These are phyloP conservation scores for Fusarium temperatum DNA, from an alignment of 2,329 filamentous ascomycete species.

Conservation along the genomic window DNA sequence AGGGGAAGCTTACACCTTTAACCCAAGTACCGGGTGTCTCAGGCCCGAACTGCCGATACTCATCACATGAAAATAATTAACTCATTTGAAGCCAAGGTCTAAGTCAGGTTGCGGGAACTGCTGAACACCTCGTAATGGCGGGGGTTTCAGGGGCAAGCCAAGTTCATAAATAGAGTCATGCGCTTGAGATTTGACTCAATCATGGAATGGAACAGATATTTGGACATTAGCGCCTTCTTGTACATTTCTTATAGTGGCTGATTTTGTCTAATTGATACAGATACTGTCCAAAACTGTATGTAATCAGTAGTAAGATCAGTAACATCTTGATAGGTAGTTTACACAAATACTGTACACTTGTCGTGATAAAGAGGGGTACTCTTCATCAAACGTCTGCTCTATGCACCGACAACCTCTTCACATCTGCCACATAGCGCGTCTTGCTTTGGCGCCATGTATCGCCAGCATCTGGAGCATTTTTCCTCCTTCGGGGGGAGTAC, in stretches of 20 bases:
- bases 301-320: neutral
- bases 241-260: neutral
- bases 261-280: slow-evolving; percentile 19
- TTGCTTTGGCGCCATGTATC: slow-evolving; percentile 75
- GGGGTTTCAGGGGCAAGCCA: slow-evolving; percentile 28
- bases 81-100: slow-evolving; percentile 10
- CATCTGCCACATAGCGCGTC: slow-evolving; percentile 78
- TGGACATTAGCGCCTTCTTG: neutral
- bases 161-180: slow-evolving; percentile 25
- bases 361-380: slow-evolving; percentile 24
- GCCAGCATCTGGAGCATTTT: slow-evolving; percentile 93
- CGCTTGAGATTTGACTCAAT: slow-evolving; percentile 22
- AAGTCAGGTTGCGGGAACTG: slow-evolving; percentile 10
- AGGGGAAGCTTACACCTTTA: slow-evolving; percentile 6
- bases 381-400: slow-evolving; percentile 9
- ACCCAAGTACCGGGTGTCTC: slow-evolving; percentile 21
- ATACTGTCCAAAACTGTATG: neutral
- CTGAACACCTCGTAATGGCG: slow-evolving; percentile 15
- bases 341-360: slow-evolving; percentile 30
- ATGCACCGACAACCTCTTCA: slow-evolving; percentile 65
- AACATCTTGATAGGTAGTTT: slow-evolving; percentile 22
- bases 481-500: slow-evolving; percentile 60
- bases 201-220: neutral
- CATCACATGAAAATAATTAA: slow-evolving; percentile 34
- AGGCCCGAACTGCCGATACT: slow-evolving; percentile 20